Base-by-base conservation (phyloP, 345 rosid genomes). In the Sonneratia alba region DNA sequence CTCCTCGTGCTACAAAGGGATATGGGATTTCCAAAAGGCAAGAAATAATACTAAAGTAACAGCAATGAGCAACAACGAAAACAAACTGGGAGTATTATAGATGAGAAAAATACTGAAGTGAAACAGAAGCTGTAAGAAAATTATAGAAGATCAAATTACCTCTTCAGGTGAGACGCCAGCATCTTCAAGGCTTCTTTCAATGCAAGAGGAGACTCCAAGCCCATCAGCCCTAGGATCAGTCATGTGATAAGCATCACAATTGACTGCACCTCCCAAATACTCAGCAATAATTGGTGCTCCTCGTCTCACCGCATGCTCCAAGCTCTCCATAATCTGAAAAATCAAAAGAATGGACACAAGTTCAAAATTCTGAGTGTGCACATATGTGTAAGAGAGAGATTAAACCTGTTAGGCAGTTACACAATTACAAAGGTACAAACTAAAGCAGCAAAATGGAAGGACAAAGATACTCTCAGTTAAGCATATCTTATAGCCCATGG, bases 181-280 rank as follows among this genome's bases (percentile, higher is more conserved):
- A 85, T 96, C 98, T 78, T 88, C 93, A 79, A 96, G 98, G 81
- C 95, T 87, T 75, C 93, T 89, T 84, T 85, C 85, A 72, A 96
- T 96, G 86, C 99, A 91, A 34, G 98, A 79, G 77, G 99, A 96
- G 72, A 96, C 98, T 55, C 99, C 99, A 82, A 92, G 97, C 15
- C 99, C 99, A 84, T 96, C 99, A 80, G 95, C 82, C 82, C 99
- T 91, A 48, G 99, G 99, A 81, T 91, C 97, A 70, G 98, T 96
- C 98, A 96, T 92, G 80, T 96, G 99, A 78, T 91, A 78, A 80
- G 99, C 99, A 88, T 96, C 99, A 69, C 98, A 92, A 70, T 96
- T 92, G 77, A 96, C 84, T 75, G 99, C 98, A 74, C 99, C 99
- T 72, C 99, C 99, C 55, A 96, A 81, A 77, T 96, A 92, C 79